Evolutionary conservation across 306 rosid genomes (phyloP), one percentile per base, ranked within the genome.

Genomic region (Lathyrus tuberosus): DNA sequence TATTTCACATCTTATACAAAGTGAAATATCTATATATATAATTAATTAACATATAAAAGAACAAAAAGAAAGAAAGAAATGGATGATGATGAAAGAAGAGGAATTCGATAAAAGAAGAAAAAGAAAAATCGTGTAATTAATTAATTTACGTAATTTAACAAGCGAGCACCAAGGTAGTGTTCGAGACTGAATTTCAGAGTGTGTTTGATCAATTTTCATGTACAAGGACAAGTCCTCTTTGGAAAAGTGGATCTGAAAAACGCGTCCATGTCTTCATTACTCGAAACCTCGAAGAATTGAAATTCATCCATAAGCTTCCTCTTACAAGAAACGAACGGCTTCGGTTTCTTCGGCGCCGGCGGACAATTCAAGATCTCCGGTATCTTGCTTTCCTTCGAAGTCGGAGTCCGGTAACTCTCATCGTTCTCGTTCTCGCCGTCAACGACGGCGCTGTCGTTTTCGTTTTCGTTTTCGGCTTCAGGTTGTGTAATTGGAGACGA

Each of bases 211-310:
- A 71, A 63, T 30, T 33, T 62, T 66, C 85, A 77, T 77, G 73
- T 81, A 72, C 79, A 77, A 1, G 76, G 64, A 66, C 82, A 73
- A 16, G 41, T 56, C 63, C 79, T 72, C 77, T 81, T 81, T 0
- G 85, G 81, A 53, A 67, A 72, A 69, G 65, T 73, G 73, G 85
- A 77, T 81, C 82, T 73, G 79, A 77, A 81, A 15, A 81, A 77
- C 5, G 70, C 70, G 0, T 81, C 85, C 77, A 77, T 64, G 49
- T 81, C 82, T 17, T 81, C 82, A 9, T 62, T 72, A 18, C 12
- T 64, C 12, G 58, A 12, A 0, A 69, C 73, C 22, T 81, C 79
- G 17, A 77, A 73, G 71, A 73, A 64, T 31, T 81, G 79, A 28
- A 72, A 48, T 3, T 69, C 76, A 12, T 69, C 80, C 3, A 52